Conservation (phyloP, 2,329 filamentous ascomycete genomes). For the Penicillium sumatraense region DNA sequence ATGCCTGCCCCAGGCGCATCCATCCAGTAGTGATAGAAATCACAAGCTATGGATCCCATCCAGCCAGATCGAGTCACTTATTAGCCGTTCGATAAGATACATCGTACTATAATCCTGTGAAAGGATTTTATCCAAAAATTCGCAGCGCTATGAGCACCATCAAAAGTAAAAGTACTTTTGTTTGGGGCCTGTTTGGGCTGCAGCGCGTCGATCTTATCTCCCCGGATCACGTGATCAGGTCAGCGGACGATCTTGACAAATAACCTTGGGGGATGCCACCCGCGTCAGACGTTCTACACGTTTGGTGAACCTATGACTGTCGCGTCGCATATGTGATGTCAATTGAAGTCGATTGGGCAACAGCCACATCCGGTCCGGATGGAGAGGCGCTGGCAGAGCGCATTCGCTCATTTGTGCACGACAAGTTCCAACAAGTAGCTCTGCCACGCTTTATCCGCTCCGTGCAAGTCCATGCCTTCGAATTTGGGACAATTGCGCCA, state of each 20-base stretch:
- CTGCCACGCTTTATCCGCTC: conserved; percentile 96
- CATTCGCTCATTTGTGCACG: conserved; percentile 92
- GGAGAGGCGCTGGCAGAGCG: conserved; percentile 80
- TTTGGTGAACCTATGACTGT: conserved; percentile 5
- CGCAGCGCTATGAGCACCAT: too few relatives aligned
- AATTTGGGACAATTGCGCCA: conserved; percentile 83
- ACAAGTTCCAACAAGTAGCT: conserved; percentile 89
- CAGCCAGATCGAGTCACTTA: too few relatives aligned
- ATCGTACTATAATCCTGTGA: too few relatives aligned
- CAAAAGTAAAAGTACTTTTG: too few relatives aligned
- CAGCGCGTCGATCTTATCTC: neutral
- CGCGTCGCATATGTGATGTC: conserved; percentile 69
- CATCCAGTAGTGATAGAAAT: too few relatives aligned
- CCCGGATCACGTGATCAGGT: conserved; percentile 14
- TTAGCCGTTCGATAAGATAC: too few relatives aligned
- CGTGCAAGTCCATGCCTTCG: conserved; percentile 91
- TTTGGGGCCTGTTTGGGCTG: neutral
- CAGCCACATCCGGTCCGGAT: conserved; percentile 85
- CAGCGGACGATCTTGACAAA: neutral
- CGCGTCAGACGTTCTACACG: conserved; percentile 2
- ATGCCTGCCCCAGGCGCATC: too few relatives aligned
- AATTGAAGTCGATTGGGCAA: conserved; percentile 96
- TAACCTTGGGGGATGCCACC: neutral
- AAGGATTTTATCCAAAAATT: too few relatives aligned
- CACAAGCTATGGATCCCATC: too few relatives aligned